Evolutionary conservation across 139 green algal genomes (phyloP), one percentile per base, ranked within the genome.

Genomic region (Chlorella sp.): DNA sequence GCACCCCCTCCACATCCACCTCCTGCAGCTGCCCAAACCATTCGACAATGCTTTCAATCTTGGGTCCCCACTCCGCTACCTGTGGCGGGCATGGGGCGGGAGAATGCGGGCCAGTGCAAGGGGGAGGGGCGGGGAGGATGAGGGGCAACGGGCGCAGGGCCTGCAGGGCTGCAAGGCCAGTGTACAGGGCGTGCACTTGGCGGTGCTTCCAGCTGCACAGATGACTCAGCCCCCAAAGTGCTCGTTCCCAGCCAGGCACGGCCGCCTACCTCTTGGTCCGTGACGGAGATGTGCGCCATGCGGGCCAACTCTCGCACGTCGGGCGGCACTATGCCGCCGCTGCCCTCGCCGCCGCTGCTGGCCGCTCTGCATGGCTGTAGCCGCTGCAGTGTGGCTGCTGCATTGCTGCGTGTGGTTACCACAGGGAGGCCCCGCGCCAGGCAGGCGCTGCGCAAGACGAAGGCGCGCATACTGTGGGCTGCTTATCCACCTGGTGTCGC

Each of bases 11-110:
- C 2, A 97, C 92, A 40, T 97, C 93, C 30, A 97, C 92, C 37
- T 92, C 83, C 83, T 97, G 94, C 64, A 97, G 92, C 90, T 97
- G 92, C 0, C 92, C 95, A 94, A 97, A 97, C 96, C 96, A 97
- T 64, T 95, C 94, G 16, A 97, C 92, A 26, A 97, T 96, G 76
- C 91, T 86, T 48, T 91, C 91, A 19, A 97, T 94, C 86, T 97
- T 96, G 28, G 94, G 94, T 19, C 90, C 91, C 93, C 93, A 96
- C 11, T 97, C 96, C 3, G 88, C 90, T 2, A 94, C 93, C 95
- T 97, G 91, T 78, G 91, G 24, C 36, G 84, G 1, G 5, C 19
- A 34, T 19, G 76, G 76, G 69, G 73, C 34, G 48, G 73, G 73
- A 77, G 75, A 22, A 21, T 48, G 77, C 5, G 77, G 37, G 39